Percentiles rank a stretch among this genome's conserved stretches.
Evolutionary conservation across 352 stramenopile genomes (phyloP).

Genomic region (Pythium insidiosum): DNA sequence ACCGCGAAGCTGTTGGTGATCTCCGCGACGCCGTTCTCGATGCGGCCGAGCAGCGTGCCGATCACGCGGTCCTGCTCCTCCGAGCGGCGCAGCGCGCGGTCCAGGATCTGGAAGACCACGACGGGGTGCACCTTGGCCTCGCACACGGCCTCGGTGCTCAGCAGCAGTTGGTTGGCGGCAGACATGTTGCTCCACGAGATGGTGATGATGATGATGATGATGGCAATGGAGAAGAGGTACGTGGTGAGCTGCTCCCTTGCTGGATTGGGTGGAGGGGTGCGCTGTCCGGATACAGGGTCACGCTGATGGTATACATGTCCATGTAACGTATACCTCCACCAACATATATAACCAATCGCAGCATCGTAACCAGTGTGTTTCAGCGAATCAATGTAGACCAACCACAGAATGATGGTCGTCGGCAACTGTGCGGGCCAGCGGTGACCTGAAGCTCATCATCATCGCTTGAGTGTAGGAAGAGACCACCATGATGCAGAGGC

Average conservation of each 20-base stretch:
- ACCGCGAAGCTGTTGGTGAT: conserved; percentile 96
- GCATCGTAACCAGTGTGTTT: not conserved
- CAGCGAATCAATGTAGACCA: not conserved
- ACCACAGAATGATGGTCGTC: conserved; percentile 10
- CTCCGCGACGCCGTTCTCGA: conserved; percentile 83
- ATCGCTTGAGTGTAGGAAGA: no score
- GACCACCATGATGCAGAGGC: conserved; percentile 8
- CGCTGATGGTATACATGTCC: not conserved
- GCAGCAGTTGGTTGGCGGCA: conserved; percentile 42
- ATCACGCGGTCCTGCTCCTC: conserved; percentile 94
- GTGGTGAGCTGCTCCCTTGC: not conserved
- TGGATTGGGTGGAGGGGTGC: not conserved
- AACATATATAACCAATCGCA: conserved; percentile 18
- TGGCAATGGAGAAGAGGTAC: not conserved
- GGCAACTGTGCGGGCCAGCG: not conserved
- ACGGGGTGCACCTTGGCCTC: conserved; percentile 92
- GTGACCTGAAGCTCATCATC: no score
- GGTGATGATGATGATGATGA: not conserved
- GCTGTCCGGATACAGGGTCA: conserved; percentile 11
- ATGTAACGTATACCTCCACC: not conserved
- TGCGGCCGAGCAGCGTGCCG: conserved; percentile 92
- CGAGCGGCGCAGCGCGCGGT: conserved; percentile 92
- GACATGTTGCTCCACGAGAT: conserved; percentile 14
- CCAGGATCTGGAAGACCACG: conserved; percentile 95
- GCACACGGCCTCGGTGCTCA: conserved; percentile 74